Base-by-base conservation (phyloP, 768 basidiomycete genomes). In the Exsudoporus frostii region DNA sequence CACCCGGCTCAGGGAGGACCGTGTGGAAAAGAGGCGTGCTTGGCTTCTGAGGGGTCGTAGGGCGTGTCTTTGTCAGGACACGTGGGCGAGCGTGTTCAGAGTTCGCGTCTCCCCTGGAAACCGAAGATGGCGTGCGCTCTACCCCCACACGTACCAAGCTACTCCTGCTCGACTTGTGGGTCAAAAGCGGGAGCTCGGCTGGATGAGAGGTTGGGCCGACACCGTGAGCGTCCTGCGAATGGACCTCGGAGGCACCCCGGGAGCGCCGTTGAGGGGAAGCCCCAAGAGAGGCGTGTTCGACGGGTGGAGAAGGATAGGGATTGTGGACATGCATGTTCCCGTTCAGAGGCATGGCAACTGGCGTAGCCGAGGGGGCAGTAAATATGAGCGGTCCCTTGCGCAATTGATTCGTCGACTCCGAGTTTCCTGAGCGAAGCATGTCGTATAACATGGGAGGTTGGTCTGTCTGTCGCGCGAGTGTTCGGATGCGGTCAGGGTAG, bases 341-440 rank as follows among this genome's bases (percentile, higher is more conserved):
- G 14, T 47, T 29, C 37, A 24, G 3, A 55, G 51, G 39, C 29
- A 40, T n/a, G n/a, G n/a, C n/a, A n/a, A n/a, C n/a, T 27, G 63
- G 65, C 7, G 62, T 51, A n/a, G 67, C 48, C 13, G 74, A 71
- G 77, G 79, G 82, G 4, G 84, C 81, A 7, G 83, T 66, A 51
- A 88, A 88, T 30, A 88, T 88, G 22, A 83, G 73, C 1, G 86
- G 84, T 20, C 80, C 81, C 19, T 78, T 79, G 51, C 72, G 74
- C 6, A 68, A 41, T 4, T 64, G 56, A 55, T 58, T 6, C 47
- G 39, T 42, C 49, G 32, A 58, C 48, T 50, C 66, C 5, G 56
- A 1, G 30, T 53, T 48, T 29, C 55, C 62, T 1, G 62, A 55
- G 41, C 65, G 59, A 14, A 64, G 50, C 13, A 62, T 34, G 57